These are phyloP conservation scores for Mallotus nudiflorus DNA, from an alignment of 345 rosid species.

Conservation along the genomic window DNA sequence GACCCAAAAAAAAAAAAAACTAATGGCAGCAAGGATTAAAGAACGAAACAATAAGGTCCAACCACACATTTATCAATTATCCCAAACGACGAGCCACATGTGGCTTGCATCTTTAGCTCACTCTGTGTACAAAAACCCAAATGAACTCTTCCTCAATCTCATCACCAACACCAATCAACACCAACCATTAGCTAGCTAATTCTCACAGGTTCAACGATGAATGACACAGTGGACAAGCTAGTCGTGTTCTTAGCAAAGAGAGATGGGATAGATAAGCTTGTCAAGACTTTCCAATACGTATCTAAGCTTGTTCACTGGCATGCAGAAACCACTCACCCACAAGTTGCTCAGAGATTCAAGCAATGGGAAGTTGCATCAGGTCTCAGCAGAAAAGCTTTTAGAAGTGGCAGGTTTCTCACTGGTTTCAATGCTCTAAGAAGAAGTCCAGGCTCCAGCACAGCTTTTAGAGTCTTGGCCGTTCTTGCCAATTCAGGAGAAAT, in stretches of 20 bases:
- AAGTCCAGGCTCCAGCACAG: conserved; percentile 57
- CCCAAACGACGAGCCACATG: conserved; percentile 26
- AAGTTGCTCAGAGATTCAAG: conserved; percentile 61
- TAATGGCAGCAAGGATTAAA: conserved; percentile 30
- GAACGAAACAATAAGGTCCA: conserved; percentile 20
- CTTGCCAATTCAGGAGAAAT: conserved; percentile 92
- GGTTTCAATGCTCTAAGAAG: conserved; percentile 83
- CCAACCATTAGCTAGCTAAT: not conserved
- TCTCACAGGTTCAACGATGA: conserved; percentile 32
- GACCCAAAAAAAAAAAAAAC: not conserved
- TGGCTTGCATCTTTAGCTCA: conserved; percentile 39
- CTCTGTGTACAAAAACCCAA: not conserved
- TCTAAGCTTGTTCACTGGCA: conserved; percentile 90
- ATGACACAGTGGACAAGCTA: conserved; percentile 82
- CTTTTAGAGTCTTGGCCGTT: conserved; percentile 50
- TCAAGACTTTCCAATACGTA: conserved; percentile 95
- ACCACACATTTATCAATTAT: conserved; percentile 34
- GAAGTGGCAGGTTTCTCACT: conserved; percentile 88
- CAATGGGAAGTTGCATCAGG: conserved; percentile 96
- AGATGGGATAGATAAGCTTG: conserved; percentile 98
- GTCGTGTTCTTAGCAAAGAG: conserved; percentile 89
- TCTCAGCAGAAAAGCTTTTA: conserved; percentile 89
- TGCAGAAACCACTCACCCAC: conserved; percentile 51
- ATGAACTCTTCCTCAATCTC: not conserved
- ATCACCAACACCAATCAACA: not conserved